Evolutionary conservation across 768 basidiomycete species (phyloP).

Genomic region (Serendipita vermifera): DNA sequence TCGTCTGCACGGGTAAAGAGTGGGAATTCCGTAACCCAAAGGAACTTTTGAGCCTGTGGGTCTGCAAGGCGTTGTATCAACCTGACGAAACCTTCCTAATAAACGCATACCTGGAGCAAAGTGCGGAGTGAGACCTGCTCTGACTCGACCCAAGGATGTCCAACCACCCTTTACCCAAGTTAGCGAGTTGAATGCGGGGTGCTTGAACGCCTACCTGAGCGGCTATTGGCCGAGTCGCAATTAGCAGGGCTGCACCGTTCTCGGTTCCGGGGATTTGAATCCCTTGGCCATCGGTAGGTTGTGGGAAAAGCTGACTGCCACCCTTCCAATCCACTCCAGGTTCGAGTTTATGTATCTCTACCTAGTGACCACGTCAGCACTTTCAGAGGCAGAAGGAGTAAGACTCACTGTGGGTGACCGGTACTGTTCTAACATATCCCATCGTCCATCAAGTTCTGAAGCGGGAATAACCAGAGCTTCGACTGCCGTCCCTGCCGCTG

Average conservation of each 20-base stretch:
- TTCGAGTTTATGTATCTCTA: too few species aligned
- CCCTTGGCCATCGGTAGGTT: too few species aligned
- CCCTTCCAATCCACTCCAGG: too few species aligned
- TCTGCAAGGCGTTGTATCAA: constrained; percentile 9
- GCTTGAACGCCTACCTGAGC: constrained; percentile 32
- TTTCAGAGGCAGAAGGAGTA: too few species aligned
- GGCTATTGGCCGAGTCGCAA: neutral
- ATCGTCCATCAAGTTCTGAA: neutral
- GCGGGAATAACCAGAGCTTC: neutral
- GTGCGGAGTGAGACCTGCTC: constrained; percentile 19
- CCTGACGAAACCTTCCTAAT: neutral
- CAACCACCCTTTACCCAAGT: constrained; percentile 58
- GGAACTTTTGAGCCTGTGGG: constrained; percentile 56
- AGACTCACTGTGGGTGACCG: too few species aligned
- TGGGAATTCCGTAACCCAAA: constrained; percentile 95
- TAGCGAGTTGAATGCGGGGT: neutral
- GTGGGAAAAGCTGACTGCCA: too few species aligned
- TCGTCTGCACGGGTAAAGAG: constrained; percentile 75
- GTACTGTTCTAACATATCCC: neutral
- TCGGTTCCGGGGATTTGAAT: neutral
- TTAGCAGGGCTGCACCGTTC: neutral
- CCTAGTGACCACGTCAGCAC: too few species aligned
- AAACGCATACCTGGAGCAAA: constrained; percentile 9
- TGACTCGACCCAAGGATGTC: constrained; percentile 61
- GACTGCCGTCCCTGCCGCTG: neutral